Evolutionary conservation across 768 basidiomycete species (phyloP).

Genomic region (Tulasnella sp.): DNA sequence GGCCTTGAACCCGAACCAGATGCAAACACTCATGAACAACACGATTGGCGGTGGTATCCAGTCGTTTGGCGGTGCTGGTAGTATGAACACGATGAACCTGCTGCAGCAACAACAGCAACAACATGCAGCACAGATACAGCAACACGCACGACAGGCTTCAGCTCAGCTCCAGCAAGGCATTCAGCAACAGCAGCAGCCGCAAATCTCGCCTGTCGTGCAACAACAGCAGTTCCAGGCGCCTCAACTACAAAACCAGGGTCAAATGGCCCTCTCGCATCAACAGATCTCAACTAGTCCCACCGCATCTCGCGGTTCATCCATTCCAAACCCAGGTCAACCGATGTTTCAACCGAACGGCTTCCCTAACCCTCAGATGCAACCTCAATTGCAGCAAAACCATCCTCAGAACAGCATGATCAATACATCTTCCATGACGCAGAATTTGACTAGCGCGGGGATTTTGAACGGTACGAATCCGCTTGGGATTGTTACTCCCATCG

Average conservation of each 20-base stretch:
- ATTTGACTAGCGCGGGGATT: not conserved
- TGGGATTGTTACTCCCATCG: not conserved
- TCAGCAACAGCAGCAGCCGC: not conserved
- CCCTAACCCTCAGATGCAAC: too few relatives aligned
- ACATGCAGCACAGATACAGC: not conserved
- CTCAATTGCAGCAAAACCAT: too few relatives aligned
- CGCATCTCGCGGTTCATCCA: not conserved
- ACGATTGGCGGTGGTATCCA: not conserved
- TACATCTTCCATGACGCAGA: too few relatives aligned
- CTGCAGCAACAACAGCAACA: slow-evolving; percentile 1
- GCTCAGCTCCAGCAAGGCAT: slow-evolving; percentile 1
- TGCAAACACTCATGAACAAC: not conserved
- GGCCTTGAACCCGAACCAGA: slow-evolving; percentile 7
- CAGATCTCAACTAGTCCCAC: not conserved
- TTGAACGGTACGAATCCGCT: not conserved
- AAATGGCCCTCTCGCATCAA: slow-evolving; percentile 1
- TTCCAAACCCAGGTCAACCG: not conserved
- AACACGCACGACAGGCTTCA: not conserved
- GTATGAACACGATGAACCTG: not conserved
- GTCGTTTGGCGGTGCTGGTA: not conserved
- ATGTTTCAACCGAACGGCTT: too few relatives aligned
- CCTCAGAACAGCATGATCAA: not conserved
- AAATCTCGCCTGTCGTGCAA: slow-evolving; percentile 8
- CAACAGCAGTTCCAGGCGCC: slow-evolving; percentile 1
- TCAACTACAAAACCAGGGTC: not conserved